These are phyloP conservation scores for Agarophyton chilense DNA, from an alignment of 23 red algal genomes.

Conservation along the genomic window DNA sequence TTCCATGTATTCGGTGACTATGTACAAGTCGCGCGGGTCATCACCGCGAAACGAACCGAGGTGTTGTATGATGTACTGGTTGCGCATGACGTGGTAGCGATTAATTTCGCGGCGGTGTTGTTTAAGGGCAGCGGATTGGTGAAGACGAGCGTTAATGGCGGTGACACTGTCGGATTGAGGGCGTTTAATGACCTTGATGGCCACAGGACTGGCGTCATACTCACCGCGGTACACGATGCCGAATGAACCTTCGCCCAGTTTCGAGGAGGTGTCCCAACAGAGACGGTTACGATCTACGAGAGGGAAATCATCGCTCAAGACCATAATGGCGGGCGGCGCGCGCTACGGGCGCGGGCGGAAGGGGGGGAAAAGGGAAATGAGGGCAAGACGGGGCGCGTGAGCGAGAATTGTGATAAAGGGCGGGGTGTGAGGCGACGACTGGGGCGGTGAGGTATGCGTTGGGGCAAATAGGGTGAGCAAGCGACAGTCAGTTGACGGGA, in stretches of 20 bases:
- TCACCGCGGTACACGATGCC: conserved; percentile 69
- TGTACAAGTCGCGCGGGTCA: conserved; percentile 39
- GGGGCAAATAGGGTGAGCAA: no score
- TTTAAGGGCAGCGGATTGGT: conserved; percentile 22
- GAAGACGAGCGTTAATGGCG: background rate
- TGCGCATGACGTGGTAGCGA: conserved; percentile 46
- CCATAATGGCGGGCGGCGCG: background rate
- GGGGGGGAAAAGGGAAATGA: no score
- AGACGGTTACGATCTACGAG: conserved; percentile 32
- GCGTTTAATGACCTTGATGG: conserved; percentile 78
- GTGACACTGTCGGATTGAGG: background rate
- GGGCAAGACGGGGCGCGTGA: no score
- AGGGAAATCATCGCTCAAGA: conserved; percentile 37
- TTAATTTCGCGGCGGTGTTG: conserved; percentile 74
- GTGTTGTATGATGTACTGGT: conserved; percentile 64
- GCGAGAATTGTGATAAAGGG: no score
- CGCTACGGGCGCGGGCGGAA: background rate
- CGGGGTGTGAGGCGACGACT: no score
- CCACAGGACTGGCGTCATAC: conserved; percentile 52
- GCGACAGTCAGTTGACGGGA: no score
- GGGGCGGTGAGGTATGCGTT: no score
- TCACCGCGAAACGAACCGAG: conserved; percentile 54
- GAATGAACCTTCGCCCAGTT: conserved; percentile 75
- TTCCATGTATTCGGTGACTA: conserved; percentile 73
- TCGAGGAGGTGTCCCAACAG: conserved; percentile 39